Percentiles rank a stretch among this genome's conserved stretches.
phyloP scores from a whole-genome alignment of 2,329 filamentous ascomycete species.

The Hypoxylon sp. region DNA sequence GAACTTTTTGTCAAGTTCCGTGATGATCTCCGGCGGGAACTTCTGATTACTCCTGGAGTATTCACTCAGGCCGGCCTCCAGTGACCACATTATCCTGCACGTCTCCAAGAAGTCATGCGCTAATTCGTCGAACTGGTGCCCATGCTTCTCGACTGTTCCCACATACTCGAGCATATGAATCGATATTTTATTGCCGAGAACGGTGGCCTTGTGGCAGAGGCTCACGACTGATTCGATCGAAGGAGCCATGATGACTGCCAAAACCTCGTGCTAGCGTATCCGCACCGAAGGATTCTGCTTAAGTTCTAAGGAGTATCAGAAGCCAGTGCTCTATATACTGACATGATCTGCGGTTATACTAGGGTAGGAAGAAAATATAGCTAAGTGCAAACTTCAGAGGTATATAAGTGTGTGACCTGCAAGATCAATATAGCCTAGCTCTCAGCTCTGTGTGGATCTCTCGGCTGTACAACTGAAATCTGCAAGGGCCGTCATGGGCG shows the following conservation, averaged over 20 bases:
- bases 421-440: background rate
- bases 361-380: background rate
- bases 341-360: background rate
- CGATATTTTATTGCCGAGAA: conserved; percentile 72
- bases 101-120: conserved; percentile 76
- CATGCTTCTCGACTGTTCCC: conserved; percentile 66
- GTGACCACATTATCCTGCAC: conserved; percentile 74
- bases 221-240: conserved; percentile 46
- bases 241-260: conserved; percentile 42
- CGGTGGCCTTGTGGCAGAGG: conserved; percentile 62
- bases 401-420: conserved; percentile 16
- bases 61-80: conserved; percentile 73
- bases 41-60: conserved; percentile 62
- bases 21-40: conserved; percentile 70
- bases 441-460: conserved; percentile 20
- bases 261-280: background rate
- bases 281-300: background rate
- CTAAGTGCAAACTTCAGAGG: conserved; percentile 2
- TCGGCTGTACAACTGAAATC: background rate
- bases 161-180: conserved; percentile 75
- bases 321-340: background rate
- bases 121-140: conserved; percentile 68
- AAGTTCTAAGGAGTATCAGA: background rate
- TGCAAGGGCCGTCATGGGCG: conserved; percentile 13
- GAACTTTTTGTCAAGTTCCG: conserved; percentile 75